phyloP scores from a whole-genome alignment of 2,329 filamentous ascomycete genomes.

The Lecanicillium sp. region DNA sequence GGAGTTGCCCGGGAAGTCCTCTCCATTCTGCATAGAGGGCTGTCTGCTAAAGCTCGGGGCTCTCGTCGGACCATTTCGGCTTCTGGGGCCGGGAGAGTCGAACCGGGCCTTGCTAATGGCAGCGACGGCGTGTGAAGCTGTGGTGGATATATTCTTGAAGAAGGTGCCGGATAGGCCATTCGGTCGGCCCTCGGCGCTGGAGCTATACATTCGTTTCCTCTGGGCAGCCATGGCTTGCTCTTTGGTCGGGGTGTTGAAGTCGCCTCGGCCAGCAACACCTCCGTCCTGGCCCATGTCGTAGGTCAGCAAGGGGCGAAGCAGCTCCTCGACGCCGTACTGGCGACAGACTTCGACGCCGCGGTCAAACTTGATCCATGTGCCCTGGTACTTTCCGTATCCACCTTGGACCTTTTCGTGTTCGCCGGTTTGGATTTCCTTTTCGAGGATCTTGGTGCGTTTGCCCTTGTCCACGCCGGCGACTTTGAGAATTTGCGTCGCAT shows the following conservation, averaged over 20 bases:
- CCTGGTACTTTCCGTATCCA: constrained; percentile 97
- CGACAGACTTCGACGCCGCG: constrained; percentile 88
- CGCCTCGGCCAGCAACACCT: constrained; percentile 60
- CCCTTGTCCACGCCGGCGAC: constrained; percentile 96
- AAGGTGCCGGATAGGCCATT: constrained; percentile 75
- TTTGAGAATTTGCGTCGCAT: constrained; percentile 96
- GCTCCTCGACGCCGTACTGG: constrained; percentile 68
- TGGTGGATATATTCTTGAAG: constrained; percentile 93
- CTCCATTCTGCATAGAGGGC: constrained; percentile 61
- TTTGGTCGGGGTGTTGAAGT: constrained; percentile 91
- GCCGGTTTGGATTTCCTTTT: constrained; percentile 94
- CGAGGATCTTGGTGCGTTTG: constrained; percentile 92
- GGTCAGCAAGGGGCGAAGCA: constrained; percentile 65
- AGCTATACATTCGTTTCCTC: constrained; percentile 83
- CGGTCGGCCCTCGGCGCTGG: constrained; percentile 54
- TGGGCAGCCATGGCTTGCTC: constrained; percentile 97
- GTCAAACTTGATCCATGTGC: constrained; percentile 95
- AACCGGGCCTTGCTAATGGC: constrained; percentile 95
- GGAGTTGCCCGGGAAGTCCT: constrained; percentile 64
- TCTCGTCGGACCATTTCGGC: constrained; percentile 55
- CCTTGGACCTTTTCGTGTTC: constrained; percentile 98
- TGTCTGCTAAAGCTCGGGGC: constrained; percentile 65
- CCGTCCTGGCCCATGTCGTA: constrained; percentile 77
- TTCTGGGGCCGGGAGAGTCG: constrained; percentile 72
- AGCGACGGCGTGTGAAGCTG: constrained; percentile 85